Evolutionary conservation across 116 monocot species (phyloP).

Genomic region (Phalaenopsis hybrid): DNA sequence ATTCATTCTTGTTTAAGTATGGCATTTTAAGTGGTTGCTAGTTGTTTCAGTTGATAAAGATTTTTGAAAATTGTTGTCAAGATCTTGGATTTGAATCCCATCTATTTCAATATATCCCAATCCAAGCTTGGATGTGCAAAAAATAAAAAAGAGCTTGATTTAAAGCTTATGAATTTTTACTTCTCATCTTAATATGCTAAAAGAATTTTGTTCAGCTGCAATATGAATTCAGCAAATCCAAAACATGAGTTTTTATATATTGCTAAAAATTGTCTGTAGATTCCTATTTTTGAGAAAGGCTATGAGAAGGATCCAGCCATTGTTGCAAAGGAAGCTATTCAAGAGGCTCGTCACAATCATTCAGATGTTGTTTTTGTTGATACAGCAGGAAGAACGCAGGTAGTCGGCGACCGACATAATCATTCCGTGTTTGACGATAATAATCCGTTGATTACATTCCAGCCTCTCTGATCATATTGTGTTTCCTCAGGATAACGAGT

Average conservation of each 20-base stretch:
- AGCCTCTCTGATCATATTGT: background rate
- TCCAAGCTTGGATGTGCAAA: too few relatives aligned
- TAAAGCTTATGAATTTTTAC: background rate
- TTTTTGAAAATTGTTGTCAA: too few relatives aligned
- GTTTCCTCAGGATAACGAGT: slow-evolving; percentile 76
- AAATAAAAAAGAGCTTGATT: too few relatives aligned
- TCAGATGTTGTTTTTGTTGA: slow-evolving; percentile 98
- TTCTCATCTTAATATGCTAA: background rate
- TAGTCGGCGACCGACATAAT: slow-evolving; percentile 4
- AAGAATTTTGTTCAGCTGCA: background rate
- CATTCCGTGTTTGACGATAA: background rate
- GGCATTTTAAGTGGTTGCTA: too few relatives aligned
- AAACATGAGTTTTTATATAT: background rate
- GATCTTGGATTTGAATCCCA: too few relatives aligned
- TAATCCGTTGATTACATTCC: background rate
- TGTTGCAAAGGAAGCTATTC: slow-evolving; percentile 95
- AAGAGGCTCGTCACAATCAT: slow-evolving; percentile 68
- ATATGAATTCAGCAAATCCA: background rate
- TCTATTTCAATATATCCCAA: too few relatives aligned
- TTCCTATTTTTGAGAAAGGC: slow-evolving; percentile 95
- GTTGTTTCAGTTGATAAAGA: too few relatives aligned
- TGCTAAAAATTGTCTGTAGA: slow-evolving; percentile 33
- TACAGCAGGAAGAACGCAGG: slow-evolving; percentile 98
- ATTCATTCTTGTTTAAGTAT: background rate
- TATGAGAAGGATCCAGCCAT: slow-evolving; percentile 98